Conservation (phyloP, 441 rosid species). For the Bocquillonia castaneifolia region DNA sequence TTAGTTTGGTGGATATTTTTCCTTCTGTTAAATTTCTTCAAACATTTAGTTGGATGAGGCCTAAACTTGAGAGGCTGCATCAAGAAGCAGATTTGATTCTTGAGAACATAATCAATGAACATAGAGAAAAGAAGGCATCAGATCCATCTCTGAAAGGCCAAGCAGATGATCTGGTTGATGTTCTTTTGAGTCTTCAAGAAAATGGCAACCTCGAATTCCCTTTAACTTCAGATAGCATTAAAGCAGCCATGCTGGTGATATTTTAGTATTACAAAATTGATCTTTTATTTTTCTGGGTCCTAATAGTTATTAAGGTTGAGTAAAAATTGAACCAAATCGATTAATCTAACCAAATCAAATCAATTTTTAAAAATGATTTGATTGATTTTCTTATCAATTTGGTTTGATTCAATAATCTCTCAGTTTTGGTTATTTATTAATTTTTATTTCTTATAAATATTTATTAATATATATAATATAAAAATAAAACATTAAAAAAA, state of each 20-base stretch:
- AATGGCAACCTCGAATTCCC: not conserved
- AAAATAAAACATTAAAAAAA: no score
- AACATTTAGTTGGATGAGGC: not conserved
- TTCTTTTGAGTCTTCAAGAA: conserved; percentile 1
- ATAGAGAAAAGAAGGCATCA: not conserved
- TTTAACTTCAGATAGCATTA: not conserved
- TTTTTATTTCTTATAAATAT: no score
- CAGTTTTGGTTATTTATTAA: no score
- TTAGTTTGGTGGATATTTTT: not conserved
- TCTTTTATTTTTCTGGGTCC: no score
- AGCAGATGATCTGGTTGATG: not conserved
- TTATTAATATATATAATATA: no score
- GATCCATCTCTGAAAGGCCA: not conserved
- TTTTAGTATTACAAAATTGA: no score
- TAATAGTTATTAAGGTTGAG: no score
- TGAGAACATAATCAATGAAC: not conserved
- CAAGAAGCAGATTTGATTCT: not conserved
- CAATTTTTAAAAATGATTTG: no score
- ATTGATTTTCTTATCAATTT: no score
- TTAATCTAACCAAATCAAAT: no score
- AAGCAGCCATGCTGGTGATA: not conserved
- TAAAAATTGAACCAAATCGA: no score
- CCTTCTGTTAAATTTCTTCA: not conserved
- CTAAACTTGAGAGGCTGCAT: not conserved
- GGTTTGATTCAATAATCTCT: no score